Base-by-base conservation (phyloP, 73 alveolate species). In the Tetrahymena borealis region DNA sequence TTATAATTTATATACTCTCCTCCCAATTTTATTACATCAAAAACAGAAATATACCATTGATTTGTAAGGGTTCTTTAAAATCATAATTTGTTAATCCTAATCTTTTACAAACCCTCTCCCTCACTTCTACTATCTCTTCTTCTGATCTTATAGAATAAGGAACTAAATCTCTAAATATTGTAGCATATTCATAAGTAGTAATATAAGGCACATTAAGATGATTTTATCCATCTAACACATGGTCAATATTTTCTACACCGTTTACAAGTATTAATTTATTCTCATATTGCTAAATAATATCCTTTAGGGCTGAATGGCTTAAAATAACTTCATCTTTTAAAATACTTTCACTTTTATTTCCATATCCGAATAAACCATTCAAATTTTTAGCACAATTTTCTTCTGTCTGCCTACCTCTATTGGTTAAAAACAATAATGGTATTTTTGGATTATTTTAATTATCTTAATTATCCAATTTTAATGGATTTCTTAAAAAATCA, bases 371-470 rank as follows among this genome's bases (percentile, higher is more conserved):
- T 12, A 94, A 40, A 7, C 20, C 78, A 39, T 96, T 96, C 28
- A 96, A 93, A 32, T 38, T 28, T 8, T 60, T 85, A 15, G 97
- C 97, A 77, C 96, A 91, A 13, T 91, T 92, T 35, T 24, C 78
- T 90, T 96, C 98, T 13, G 95, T 32, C 8, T 43, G 78, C 18
- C 97, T 97, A n/a, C 98, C 98, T 13, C 98, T 97, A 92, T 96
- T 96, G 12, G 98, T 94, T 4, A 96, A 77, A 28, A 96, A 90
- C 10, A 79, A 39, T 39, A 96, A 92, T 20, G 98, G 98, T 31
- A 96, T n/a, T n/a, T n/a, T n/a, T n/a, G n/a, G n/a, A 33, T 91
- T 42, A 18, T 91, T 33, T 13, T 28, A 32, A 18, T 0, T 39
- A 39, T 79, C 93, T 40, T 91, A 40, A 32, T 41, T 39, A 18